phyloP scores from a whole-genome alignment of 257 asterid species.

The Paulownia fortunei region DNA sequence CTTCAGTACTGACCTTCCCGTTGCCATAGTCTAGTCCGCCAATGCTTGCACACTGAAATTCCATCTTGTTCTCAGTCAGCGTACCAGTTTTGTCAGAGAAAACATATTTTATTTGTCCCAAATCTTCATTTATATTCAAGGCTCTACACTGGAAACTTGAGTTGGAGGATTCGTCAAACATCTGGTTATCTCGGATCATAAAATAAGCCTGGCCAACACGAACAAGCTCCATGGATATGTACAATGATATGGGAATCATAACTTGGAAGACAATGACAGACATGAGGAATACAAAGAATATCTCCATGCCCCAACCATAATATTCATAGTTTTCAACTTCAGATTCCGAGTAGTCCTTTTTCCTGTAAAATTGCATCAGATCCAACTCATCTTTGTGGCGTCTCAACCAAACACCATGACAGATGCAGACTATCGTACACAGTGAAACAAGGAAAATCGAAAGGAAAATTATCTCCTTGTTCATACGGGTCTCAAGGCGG shows the following conservation, averaged over 20 bases:
- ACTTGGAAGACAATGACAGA: constrained; percentile 93
- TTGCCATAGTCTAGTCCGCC: constrained; percentile 71
- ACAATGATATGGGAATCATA: constrained; percentile 96
- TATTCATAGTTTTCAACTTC: constrained; percentile 65
- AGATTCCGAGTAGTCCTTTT: constrained; percentile 63
- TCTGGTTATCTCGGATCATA: constrained; percentile 75
- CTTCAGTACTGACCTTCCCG: constrained; percentile 46
- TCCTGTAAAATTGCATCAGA: constrained; percentile 77
- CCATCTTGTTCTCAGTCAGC: constrained; percentile 98
- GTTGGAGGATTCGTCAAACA: constrained; percentile 76
- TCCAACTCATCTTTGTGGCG: constrained; percentile 70
- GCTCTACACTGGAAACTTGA: constrained; percentile 97
- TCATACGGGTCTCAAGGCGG: constrained; percentile 90
- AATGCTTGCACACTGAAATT: constrained; percentile 91
- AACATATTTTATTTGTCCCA: constrained; percentile 97
- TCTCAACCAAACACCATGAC: constrained; percentile 90
- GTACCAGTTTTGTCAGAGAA: constrained; percentile 99
- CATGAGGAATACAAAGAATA: constrained; percentile 88
- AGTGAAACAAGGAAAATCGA: constrained; percentile 71
- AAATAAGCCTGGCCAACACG: constrained; percentile 99
- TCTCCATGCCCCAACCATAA: constrained; percentile 91
- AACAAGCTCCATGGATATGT: constrained; percentile 98
- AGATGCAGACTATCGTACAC: constrained; percentile 63
- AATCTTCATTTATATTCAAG: constrained; percentile 93
- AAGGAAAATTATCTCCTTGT: constrained; percentile 79